A percentile compares a stretch with the other conserved stretches of the same genome.
Evolutionary conservation across 805 yeast genomes (phyloP).

Genomic region (Yamadazyma nakazawae): DNA sequence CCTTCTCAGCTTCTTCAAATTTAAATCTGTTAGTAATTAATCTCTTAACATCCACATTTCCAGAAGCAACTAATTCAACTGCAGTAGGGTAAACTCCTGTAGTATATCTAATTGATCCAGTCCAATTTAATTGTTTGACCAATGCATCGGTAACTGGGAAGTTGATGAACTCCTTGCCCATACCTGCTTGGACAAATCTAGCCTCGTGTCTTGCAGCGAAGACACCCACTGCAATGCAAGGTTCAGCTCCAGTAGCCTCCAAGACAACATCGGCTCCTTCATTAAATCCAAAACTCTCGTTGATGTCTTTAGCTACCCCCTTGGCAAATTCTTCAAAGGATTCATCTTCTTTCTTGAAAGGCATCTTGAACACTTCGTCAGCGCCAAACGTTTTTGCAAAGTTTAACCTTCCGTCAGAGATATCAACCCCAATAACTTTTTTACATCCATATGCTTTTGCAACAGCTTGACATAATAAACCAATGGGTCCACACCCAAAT

Average conservation of each 20-base stretch:
- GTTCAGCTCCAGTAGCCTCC: slow-evolving; percentile 21
- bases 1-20: slow-evolving; percentile 20
- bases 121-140: slow-evolving; percentile 19
- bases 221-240: slow-evolving; percentile 17
- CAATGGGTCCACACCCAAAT: slow-evolving; percentile 27
- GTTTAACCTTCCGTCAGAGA: slow-evolving; percentile 21
- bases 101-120: slow-evolving; percentile 17
- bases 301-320: slow-evolving; percentile 13
- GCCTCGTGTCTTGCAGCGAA: slow-evolving; percentile 16
- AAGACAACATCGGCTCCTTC: slow-evolving; percentile 22
- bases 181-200: slow-evolving; percentile 20
- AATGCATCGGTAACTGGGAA: slow-evolving; percentile 23
- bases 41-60: slow-evolving; percentile 15
- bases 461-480: slow-evolving; percentile 20
- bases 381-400: slow-evolving; percentile 19
- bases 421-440: slow-evolving; percentile 22
- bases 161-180: slow-evolving; percentile 17
- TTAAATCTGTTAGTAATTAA: slow-evolving; percentile 20
- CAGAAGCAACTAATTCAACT: slow-evolving; percentile 17
- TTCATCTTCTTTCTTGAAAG: slow-evolving; percentile 13
- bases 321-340: slow-evolving; percentile 12
- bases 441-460: slow-evolving; percentile 21
- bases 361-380: slow-evolving; percentile 16
- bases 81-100: slow-evolving; percentile 19
- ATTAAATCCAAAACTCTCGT: slow-evolving; percentile 24